phyloP scores from a whole-genome alignment of 805 yeast genomes.

The Scheffersomyces ergatensis region DNA sequence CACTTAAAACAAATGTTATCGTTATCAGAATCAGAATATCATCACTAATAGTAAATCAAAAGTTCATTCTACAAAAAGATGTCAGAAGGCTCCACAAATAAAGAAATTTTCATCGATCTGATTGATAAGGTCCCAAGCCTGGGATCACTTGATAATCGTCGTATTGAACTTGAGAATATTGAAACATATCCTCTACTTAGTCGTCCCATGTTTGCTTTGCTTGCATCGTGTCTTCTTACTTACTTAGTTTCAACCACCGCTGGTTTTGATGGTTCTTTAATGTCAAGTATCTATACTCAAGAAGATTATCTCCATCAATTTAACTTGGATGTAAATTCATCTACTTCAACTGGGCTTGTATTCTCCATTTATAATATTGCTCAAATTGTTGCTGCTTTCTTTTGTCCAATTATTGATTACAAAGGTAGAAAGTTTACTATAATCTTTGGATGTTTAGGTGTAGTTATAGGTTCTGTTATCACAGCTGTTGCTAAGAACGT shows the following conservation, averaged over 20 bases:
- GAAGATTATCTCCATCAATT: constrained; percentile 13
- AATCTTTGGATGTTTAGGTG: constrained; percentile 19
- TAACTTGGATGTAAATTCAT: constrained; percentile 21
- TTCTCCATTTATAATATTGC: constrained; percentile 31
- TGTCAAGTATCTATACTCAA: constrained; percentile 20
- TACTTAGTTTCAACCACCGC: constrained; percentile 40
- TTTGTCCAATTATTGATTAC: constrained; percentile 28
- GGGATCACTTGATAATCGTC: background rate
- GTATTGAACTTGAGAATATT: background rate
- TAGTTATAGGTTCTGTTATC: constrained; percentile 26
- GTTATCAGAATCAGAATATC: no score
- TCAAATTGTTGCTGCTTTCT: constrained; percentile 20
- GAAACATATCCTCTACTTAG: constrained; percentile 3
- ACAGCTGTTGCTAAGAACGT: constrained; percentile 24
- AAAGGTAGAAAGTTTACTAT: constrained; percentile 36
- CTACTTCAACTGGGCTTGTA: constrained; percentile 34
- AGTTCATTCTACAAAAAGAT: no score
- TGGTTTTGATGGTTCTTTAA: constrained; percentile 45
- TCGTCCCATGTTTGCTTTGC: constrained; percentile 7
- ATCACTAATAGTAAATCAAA: no score
- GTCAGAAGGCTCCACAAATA: no score
- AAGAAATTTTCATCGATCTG: no score
- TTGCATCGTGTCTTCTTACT: constrained; percentile 9
- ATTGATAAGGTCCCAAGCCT: no score
- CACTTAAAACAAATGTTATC: no score